A percentile compares a stretch with the other conserved stretches of the same genome.
These are phyloP conservation scores for Cokeromyces recurvatus DNA, from an alignment of 371 early-diverging fungal genomes.

Conservation along the genomic window DNA sequence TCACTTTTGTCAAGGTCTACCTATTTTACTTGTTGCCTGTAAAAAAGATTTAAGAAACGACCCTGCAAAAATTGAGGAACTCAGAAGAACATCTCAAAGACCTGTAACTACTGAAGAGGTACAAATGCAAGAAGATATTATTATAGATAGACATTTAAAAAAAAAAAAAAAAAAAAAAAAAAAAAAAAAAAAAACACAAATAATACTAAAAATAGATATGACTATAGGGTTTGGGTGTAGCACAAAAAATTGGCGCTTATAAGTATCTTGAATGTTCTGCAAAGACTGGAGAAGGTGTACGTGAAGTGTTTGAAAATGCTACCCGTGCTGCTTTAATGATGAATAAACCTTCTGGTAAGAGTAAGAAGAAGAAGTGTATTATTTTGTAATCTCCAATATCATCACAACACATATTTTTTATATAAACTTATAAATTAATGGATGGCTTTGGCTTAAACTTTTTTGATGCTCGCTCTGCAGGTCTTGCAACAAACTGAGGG, in stretches of 20 bases:
- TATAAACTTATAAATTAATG: conserved; percentile 56
- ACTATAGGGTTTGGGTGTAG: conserved; percentile 52
- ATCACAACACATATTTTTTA: too few relatives aligned
- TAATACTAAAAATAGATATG: background rate
- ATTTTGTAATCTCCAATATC: conserved; percentile 3
- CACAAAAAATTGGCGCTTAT: conserved; percentile 64
- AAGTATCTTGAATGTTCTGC: conserved; percentile 80
- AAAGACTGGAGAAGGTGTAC: conserved; percentile 66
- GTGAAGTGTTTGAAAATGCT: conserved; percentile 73
- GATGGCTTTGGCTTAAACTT: conserved; percentile 86
- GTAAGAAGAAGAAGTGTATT: conserved; percentile 8
- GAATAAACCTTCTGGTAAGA: conserved; percentile 18
- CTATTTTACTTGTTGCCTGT: conserved; percentile 81
- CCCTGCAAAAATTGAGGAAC: conserved; percentile 66
- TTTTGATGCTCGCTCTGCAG: conserved; percentile 76
- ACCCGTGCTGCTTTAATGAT: conserved; percentile 54
- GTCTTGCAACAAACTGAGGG: conserved; percentile 68
- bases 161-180: too few relatives aligned
- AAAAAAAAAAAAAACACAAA: background rate
- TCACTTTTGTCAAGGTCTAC: conserved; percentile 81
- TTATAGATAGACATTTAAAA: too few relatives aligned
- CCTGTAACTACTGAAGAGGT: conserved; percentile 78
- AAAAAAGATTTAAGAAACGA: conserved; percentile 89
- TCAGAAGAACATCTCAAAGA: conserved; percentile 64
- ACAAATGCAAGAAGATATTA: background rate